Evolutionary conservation across 768 basidiomycete species (phyloP), one percentile per base, ranked within the genome.

Genomic region (Lactifluus pinguis): DNA sequence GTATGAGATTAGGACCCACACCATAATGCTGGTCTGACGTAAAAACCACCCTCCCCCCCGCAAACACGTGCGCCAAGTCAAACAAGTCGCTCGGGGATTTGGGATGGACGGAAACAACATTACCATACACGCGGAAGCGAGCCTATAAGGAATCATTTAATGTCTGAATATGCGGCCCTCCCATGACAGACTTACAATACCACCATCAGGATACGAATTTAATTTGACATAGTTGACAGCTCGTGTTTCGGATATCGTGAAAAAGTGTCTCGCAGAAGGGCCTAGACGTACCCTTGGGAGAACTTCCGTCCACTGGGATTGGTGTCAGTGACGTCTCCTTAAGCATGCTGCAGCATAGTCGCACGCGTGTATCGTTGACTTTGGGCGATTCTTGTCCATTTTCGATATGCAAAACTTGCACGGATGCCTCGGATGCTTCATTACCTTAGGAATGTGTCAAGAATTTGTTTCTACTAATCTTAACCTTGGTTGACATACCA

Each of bases 11-110:
- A 4, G 86, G 81, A 4, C 94, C 95, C 10, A 89, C 82, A 21
- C 94, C 95, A 67, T 90, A 99, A 75, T 99, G 95, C 69, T 98
- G 93, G 74, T 99, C 92, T 47, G 92, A 95, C 21, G 85, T 86
- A 55, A 79, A 82, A 41, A 92, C 84, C 54, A 95, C 89, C 2
- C 83, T 81, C 25, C 91, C 97, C 11, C 94, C 94, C 30, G 89
- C 82, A 66, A 94, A 88, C 32, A 95, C 91, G 74, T 92, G 88
- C 0, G 93, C 94, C 45, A 98, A 75, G 73, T 99, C 93, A 68
- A 95, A 89, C 0, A 79, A 65, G 25, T 74, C 76, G 32, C 73
- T 70, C 11, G 71, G 66, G 58, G 79, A 74, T 30, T 71, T 63
- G 41, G 89, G 86, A 60, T 82, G 80, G 32, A 87, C 77, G 0